Conservation (phyloP, 805 yeast species). For the Ogataea neopini region DNA sequence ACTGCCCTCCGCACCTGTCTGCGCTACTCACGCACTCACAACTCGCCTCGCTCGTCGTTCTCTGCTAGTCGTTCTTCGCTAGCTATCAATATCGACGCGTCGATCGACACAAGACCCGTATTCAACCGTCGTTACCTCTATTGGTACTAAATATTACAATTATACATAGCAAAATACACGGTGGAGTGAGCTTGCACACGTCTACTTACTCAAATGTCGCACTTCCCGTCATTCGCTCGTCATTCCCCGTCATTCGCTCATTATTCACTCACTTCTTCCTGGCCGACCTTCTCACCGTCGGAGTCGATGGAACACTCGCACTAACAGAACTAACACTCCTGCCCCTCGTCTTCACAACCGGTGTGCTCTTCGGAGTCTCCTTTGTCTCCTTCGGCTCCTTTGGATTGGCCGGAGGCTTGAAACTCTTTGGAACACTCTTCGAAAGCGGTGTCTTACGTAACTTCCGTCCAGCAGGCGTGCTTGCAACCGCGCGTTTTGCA, state of each 20-base stretch:
- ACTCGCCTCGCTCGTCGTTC: not conserved
- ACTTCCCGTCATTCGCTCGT: too few relatives aligned
- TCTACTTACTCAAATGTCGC: too few relatives aligned
- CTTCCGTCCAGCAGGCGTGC: constrained; percentile 20
- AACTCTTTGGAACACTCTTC: constrained; percentile 14
- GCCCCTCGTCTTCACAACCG: constrained; percentile 7
- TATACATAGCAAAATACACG: too few relatives aligned
- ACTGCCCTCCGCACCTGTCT: not conserved
- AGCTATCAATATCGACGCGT: too few relatives aligned
- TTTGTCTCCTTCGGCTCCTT: too few relatives aligned
- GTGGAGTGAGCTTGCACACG: too few relatives aligned
- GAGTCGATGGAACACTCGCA: constrained; percentile 19
- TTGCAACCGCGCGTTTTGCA: constrained; percentile 13
- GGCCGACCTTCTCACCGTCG: constrained; percentile 24
- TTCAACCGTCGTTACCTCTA: too few relatives aligned
- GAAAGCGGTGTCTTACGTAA: constrained; percentile 21
- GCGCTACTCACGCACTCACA: not conserved
- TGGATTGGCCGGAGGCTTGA: constrained; percentile 5
- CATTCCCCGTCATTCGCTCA: not conserved
- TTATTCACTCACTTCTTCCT: constrained; percentile 18
- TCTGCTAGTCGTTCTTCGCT: too few relatives aligned
- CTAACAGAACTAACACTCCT: constrained; percentile 7
- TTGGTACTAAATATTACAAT: too few relatives aligned
- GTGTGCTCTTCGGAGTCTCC: constrained; percentile 20
- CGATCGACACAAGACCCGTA: too few relatives aligned